Evolutionary conservation across 2,329 filamentous ascomycete genomes (phyloP).

Genomic region (Cryphonectria japonica): DNA sequence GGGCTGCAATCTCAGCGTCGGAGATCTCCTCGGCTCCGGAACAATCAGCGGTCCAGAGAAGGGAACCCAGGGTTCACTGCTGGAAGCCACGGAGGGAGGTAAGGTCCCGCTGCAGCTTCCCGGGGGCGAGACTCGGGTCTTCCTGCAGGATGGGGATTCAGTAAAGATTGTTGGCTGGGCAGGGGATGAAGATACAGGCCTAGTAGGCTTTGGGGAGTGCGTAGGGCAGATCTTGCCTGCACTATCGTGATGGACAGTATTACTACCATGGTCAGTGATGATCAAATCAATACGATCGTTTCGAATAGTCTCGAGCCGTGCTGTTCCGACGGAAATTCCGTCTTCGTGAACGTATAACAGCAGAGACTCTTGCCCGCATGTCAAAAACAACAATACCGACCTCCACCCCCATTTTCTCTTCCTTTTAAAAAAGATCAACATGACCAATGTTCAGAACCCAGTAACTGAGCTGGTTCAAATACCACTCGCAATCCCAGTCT

Average conservation of each 20-base stretch:
- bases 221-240: slow-evolving; percentile 11
- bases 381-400: not conserved
- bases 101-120: slow-evolving; percentile 9
- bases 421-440: not conserved
- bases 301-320: no score
- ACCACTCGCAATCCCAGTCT: slow-evolving; percentile 8
- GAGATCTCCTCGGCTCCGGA: slow-evolving; percentile 17
- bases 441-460: not conserved
- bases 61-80: slow-evolving; percentile 15
- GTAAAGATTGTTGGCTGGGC: slow-evolving; percentile 14
- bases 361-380: no score
- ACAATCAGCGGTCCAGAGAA: slow-evolving; percentile 17
- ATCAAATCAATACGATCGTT: no score
- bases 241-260: not conserved
- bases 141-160: slow-evolving; percentile 13
- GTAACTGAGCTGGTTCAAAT: slow-evolving; percentile 18
- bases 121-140: not conserved
- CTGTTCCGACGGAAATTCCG: slow-evolving; percentile 15
- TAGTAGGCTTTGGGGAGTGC: slow-evolving; percentile 17
- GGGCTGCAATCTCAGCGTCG: slow-evolving; percentile 17
- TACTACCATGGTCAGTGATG: no score
- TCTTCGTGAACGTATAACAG: not conserved
- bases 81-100: slow-evolving; percentile 16
- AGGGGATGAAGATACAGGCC: not conserved
- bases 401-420: no score